Base-by-base conservation (phyloP, 139 green algal species). In the Tetradesmus lagerheimii region DNA sequence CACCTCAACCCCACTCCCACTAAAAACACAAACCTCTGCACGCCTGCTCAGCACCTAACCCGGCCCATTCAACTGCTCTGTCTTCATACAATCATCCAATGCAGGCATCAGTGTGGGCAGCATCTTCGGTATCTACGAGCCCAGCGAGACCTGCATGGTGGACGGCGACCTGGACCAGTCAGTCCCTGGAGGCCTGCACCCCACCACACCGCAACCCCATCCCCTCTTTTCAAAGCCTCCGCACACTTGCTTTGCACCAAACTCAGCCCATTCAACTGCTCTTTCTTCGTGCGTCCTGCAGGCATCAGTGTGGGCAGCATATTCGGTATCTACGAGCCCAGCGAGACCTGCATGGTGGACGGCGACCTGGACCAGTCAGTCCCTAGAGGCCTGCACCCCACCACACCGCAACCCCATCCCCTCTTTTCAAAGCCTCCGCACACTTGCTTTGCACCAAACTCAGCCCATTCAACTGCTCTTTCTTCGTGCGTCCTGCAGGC, bases 291-390 rank as follows among this genome's bases (percentile, higher is more conserved):
- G 29, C 9, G 23, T 43, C 31, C 14, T 80, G 34, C 31, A 85
- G 87, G 97, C 88, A 99, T 99, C 91, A 97, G 94, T 29, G 97
- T 97, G 14, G 98, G 98, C 83, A 98, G 95, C 92, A 99, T 99
- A 94, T 99, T 98, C 16, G 77, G 77, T 37, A 50, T 99, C 83
- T 99, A 99, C 91, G 94, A 94, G 86, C 96, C 96, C 57, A 93
- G 82, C 45, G 96, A 97, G 79, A 95, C 98, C 93, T 99, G 97
- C 95, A 86, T 91, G 35, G 81, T 98, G 76, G 93, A 96, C 66
- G 29, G n/a, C 27, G 9, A 39, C n/a, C 95, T 96, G 91, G 95
- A 98, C 38, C 94, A 95, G 92, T 14, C 43, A 50, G 5, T 50
- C 43, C 43, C 43, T 50, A n/a, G n/a, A n/a, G n/a, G n/a, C 43